Evolutionary conservation across 257 asterid genomes (phyloP), one percentile per base, ranked within the genome.

Genomic region (Solanum peruvianum): DNA sequence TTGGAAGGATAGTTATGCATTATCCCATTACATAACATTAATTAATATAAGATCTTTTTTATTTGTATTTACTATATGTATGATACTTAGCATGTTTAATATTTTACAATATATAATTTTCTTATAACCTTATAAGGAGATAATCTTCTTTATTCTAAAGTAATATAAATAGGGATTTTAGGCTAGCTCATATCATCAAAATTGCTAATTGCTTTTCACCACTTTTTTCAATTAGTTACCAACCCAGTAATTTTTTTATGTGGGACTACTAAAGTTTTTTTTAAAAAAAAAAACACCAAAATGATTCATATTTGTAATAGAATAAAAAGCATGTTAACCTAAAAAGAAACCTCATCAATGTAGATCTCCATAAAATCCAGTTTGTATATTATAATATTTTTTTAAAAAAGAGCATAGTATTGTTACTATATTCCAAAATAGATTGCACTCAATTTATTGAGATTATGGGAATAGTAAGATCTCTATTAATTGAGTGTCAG

Each of bases 321-420:
- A 84, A 89, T 15, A 45, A 89, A 89, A 89, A 89, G 91, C 92
- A 92, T 92, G 94, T 89, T 83, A 87, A 91, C 93, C 90, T 91
- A 92, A 91, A 90, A 86, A 86, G 87, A 85, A 60, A 89, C 91
- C 87, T 88, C 87, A 89, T 90, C 91, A 87, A 83, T 90, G 93
- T 21, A 73, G 29, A 73, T 92, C 92, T 88, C 91, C 87, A 88
- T 91, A 91, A 88, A 86, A 77, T 90, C 93, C 88, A 90, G 90
- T 86, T 88, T 87, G 82, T 89, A 86, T 73, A 90, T 33, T 78
- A 86, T 35, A 35, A 80, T 13, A 21, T 21, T 39, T 62, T 11
- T n/a, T 62, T 4, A 11, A 64, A 18, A 39, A 5, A 23, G 25
- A 15, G 29, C 41, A 27, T 64, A 15, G 11, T 25, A 84, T 66